Evolutionary conservation across 2,329 filamentous ascomycete genomes (phyloP), one percentile per base, ranked within the genome.

Genomic region (Cucurbitaria berberidis): DNA sequence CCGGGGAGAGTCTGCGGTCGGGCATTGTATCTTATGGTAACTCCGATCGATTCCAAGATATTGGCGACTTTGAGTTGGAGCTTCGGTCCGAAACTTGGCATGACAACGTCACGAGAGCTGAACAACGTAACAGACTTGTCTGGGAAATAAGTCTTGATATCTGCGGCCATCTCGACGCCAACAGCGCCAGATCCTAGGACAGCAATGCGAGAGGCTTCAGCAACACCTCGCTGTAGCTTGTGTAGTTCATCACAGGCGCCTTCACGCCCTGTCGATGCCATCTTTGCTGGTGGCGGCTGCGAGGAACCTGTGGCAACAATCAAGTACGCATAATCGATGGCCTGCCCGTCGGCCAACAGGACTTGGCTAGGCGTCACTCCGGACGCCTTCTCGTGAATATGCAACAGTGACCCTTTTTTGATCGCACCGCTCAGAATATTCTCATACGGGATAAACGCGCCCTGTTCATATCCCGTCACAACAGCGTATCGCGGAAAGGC

Each of bases 391-490:
- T 24, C 15, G 2, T 19, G 22, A 6, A 42, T 19, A 9, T 29
- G 40, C 22, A 42, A 42, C 40, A 42, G 29, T 6, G 40, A 27
- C 6, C 40, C 40, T 2, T 73, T 74, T 16, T 69, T 57, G 0
- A 76, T 72, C 3, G 67, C 74, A 0, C 56, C 59, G 1, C 64
- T 67, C 2, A 82, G 60, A 35, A 53, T 30, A 3, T 72, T 72
- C 0, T 77, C 78, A 53, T 86, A 87, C 0, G 86, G 85, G 38
- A 88, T 82, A 55, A 87, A 87, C 0, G 83, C 83, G 61, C 83
- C 83, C 50, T 82, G 69, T 55, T 86, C 84, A 18, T 79, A 80
- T 13, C 51, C 56, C n/a, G 76, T 69, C 5, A 83, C 74, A 13
- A 87, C 84, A 35, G 79, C 82, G 64, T 82, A 86, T 3, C 85